Conservation (phyloP, 2,329 filamentous ascomycete species). For the Fusarium oligoseptatum region DNA sequence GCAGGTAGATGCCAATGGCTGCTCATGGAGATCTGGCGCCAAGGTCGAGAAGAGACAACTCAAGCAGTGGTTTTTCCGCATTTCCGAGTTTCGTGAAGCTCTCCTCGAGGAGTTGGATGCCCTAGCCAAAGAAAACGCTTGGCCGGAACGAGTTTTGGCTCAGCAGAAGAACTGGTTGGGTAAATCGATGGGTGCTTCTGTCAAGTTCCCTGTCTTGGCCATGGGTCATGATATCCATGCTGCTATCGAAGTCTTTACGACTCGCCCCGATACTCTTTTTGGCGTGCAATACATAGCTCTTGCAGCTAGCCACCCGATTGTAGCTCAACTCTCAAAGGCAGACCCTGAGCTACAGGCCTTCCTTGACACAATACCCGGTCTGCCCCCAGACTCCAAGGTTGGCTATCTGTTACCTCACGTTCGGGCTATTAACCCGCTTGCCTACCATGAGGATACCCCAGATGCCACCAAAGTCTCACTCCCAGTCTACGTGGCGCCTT, state of each 20-base stretch:
- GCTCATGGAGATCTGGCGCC: conserved; percentile 88
- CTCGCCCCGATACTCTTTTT: conserved; percentile 86
- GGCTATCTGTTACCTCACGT: conserved; percentile 77
- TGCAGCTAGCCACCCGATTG: conserved; percentile 79
- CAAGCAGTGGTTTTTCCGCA: conserved; percentile 92
- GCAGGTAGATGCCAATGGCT: conserved; percentile 88
- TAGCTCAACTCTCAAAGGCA: conserved; percentile 68
- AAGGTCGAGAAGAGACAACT: conserved; percentile 83
- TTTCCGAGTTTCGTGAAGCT: conserved; percentile 81
- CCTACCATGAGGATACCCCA: conserved; percentile 64
- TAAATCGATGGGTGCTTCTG: conserved; percentile 78
- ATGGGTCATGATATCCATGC: conserved; percentile 56
- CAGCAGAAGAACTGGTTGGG: conserved; percentile 94
- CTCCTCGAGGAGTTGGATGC: conserved; percentile 78
- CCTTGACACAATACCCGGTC: conserved; percentile 70
- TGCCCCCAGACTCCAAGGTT: conserved; percentile 69
- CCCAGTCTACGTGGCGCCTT: conserved; percentile 85
- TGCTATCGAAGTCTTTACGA: conserved; percentile 82
- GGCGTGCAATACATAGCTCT: conserved; percentile 89
- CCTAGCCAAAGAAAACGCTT: conserved; percentile 73
- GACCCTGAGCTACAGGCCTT: conserved; percentile 76
- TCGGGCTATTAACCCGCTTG: conserved; percentile 75
- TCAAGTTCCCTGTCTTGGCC: conserved; percentile 75
- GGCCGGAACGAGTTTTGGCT: conserved; percentile 85
- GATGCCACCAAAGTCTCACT: conserved; percentile 68